Conservation (phyloP, 2,329 filamentous ascomycete species). For the Tolypocladium tundrense region DNA sequence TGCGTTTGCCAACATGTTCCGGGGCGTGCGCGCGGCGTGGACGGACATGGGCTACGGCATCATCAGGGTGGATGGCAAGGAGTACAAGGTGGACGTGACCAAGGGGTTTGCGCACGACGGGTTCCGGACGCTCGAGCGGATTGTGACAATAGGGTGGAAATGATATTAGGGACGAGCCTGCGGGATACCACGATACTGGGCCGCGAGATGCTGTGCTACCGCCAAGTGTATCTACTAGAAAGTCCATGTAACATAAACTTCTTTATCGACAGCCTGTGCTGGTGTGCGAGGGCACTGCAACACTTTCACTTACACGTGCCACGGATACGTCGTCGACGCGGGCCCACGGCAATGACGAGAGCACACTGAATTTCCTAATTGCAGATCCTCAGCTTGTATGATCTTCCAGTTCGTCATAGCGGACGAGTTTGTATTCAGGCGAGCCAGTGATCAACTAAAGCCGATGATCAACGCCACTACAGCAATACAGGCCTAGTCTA, state of each 20-base stretch:
- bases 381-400: neutral
- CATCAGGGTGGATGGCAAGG: constrained; percentile 34
- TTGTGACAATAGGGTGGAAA: constrained; percentile 27
- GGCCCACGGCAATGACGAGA: neutral
- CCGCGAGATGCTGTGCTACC: neutral
- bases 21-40: constrained; percentile 38
- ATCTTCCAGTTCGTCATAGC: neutral
- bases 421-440: too few species aligned
- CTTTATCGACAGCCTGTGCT: neutral
- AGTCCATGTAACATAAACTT: neutral
- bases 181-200: neutral
- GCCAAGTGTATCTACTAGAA: neutral
- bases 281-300: neutral
- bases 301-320: neutral
- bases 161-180: constrained; percentile 6
- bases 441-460: too few species aligned
- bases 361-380: neutral
- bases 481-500: neutral
- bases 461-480: neutral
- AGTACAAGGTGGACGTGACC: constrained; percentile 48
- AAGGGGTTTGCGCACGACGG: constrained; percentile 49
- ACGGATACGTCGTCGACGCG: neutral
- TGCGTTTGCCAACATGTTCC: constrained; percentile 30
- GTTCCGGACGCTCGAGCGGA: constrained; percentile 46
- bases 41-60: constrained; percentile 46